Base-by-base conservation (phyloP, 129 eudicot species). In the Flaveria robusta region DNA sequence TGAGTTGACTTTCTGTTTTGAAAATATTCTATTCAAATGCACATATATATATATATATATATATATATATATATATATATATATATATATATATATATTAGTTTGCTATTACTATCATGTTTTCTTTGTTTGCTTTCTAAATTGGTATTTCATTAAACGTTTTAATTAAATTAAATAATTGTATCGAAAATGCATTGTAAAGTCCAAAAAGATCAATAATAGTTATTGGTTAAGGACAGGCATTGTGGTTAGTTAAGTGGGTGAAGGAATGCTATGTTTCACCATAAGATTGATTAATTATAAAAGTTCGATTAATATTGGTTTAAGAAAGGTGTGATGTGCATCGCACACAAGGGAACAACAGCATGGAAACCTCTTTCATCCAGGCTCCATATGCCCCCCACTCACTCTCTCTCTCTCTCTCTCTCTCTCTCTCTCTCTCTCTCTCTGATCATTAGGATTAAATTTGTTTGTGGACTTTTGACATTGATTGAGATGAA, bases 401-500 rank as follows among this genome's bases (percentile, higher is more conserved):
- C 71, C 81, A 46, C 74, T 22, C 73, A 3, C 55, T 76, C 70
- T 39, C 56, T 52, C 76, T 16, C 58, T 39, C 78, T 22, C 73
- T 7, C 55, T 76, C 70, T 39, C 56, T 52, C 76, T 16, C 58
- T 39, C 78, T 22, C n/a, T 22, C 73, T 7, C 55, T 76, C 70
- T 39, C 56, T 52, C 76, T 16, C 58, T 39, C 78, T 22, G 60
- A 72, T 79, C 58, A 71, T 64, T 62, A 50, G 78, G 15, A 20
- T 62, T 22, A 39, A 37, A 71, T 71, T 64, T 79, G 67, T 72
- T 59, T 71, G 73, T 74, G 49, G 67, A 63, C 63, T 75, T 81
- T 81, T 81, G 74, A 81, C 81, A 75, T 81, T 69, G 84, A 81
- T 81, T 75, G 76, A 74, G 51, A 66, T 74, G 26, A 51, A 70